phyloP scores from a whole-genome alignment of 148 eudicot genomes.

The Rhododendron griersonianum region DNA sequence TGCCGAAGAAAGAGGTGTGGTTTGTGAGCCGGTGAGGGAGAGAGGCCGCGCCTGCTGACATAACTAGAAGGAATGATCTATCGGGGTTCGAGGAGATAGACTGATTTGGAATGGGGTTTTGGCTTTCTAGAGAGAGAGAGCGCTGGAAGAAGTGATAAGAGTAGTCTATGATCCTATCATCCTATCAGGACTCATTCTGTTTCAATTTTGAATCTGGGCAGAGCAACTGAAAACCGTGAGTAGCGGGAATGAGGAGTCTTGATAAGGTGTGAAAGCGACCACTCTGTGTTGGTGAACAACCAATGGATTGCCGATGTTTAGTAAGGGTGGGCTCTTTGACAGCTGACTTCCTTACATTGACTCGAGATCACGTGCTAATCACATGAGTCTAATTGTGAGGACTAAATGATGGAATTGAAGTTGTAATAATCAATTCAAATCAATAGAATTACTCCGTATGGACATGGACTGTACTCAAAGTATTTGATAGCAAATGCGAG shows the following conservation, averaged over 20 bases:
- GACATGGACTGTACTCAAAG: too few relatives aligned
- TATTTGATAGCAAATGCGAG: too few relatives aligned
- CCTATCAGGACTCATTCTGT: background rate
- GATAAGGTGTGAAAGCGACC: slow-evolving; percentile 3
- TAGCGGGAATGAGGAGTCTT: background rate
- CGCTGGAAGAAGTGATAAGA: background rate
- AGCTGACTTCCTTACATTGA: background rate
- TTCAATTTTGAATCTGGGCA: background rate
- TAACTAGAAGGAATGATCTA: background rate
- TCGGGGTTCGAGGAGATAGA: background rate
- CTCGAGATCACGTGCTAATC: background rate
- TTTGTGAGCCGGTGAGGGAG: slow-evolving; percentile 14
- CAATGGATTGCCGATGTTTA: background rate
- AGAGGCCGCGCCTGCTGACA: background rate
- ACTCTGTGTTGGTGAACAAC: background rate
- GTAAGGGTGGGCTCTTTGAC: too few relatives aligned
- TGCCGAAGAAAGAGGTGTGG: slow-evolving; percentile 21
- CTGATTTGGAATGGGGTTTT: background rate
- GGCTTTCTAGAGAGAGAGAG: background rate
- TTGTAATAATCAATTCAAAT: too few relatives aligned
- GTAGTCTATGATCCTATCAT: background rate
- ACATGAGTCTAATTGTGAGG: background rate
- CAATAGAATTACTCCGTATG: too few relatives aligned
- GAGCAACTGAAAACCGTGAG: slow-evolving; percentile 5
- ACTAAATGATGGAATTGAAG: too few relatives aligned